Conservation (phyloP, 805 yeast genomes). For the Ogataea chonburiensis region DNA sequence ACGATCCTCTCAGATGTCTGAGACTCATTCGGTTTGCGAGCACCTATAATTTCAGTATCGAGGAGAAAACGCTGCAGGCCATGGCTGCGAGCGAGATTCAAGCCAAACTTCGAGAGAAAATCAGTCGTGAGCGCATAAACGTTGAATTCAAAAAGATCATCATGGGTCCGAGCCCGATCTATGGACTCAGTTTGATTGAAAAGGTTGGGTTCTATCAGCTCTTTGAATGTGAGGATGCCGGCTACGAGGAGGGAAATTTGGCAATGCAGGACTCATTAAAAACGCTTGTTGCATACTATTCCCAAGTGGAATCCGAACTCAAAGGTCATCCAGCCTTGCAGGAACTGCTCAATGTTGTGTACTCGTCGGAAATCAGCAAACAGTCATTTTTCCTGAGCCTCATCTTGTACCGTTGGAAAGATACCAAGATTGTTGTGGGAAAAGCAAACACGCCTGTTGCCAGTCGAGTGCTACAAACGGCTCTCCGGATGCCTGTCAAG, state of each 20-base stretch:
- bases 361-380: constrained; percentile 24
- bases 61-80: constrained; percentile 53
- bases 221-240: constrained; percentile 44
- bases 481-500: constrained; percentile 60
- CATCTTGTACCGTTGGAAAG: constrained; percentile 50
- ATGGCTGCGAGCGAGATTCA: constrained; percentile 64
- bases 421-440: constrained; percentile 30
- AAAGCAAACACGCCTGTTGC: constrained; percentile 39
- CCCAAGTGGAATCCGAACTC: constrained; percentile 20
- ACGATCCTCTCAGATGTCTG: constrained; percentile 90
- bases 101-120: constrained; percentile 61
- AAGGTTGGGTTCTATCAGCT: constrained; percentile 56
- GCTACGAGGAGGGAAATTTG: constrained; percentile 8
- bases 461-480: constrained; percentile 59
- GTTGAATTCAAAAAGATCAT: constrained; percentile 78
- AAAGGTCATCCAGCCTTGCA: constrained; percentile 7
- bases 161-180: constrained; percentile 56
- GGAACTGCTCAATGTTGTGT: constrained; percentile 21
- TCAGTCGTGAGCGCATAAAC: constrained; percentile 88
- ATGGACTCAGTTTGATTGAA: constrained; percentile 61
- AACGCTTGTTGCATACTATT: constrained; percentile 23
- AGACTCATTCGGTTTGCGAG: constrained; percentile 85
- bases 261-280: constrained; percentile 12
- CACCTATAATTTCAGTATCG: constrained; percentile 68
- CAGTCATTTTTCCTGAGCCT: constrained; percentile 46